Evolutionary conservation across 768 basidiomycete genomes (phyloP).

Genomic region (Tulasnella sp.): DNA sequence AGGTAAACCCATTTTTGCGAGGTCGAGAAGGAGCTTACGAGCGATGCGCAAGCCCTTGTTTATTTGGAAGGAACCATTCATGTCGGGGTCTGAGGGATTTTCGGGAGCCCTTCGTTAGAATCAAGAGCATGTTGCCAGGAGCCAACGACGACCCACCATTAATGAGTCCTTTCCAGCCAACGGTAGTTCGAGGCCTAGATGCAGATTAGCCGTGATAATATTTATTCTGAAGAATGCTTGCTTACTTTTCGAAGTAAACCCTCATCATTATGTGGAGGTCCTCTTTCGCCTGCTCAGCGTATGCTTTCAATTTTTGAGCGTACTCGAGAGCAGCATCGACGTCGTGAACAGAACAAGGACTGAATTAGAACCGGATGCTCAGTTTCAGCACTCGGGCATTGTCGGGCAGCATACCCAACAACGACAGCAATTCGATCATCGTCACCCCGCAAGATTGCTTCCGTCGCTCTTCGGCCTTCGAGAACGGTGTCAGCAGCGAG

Average conservation of each 20-base stretch:
- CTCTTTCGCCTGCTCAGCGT: constrained; percentile 77
- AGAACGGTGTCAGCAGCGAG: constrained; percentile 85
- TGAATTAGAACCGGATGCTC: constrained; percentile 39
- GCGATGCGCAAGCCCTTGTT: constrained; percentile 93
- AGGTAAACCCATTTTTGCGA: constrained; percentile 89
- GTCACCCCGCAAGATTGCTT: constrained; percentile 77
- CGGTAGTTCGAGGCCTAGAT: constrained; percentile 71
- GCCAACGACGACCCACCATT: constrained; percentile 55
- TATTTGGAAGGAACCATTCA: constrained; percentile 90
- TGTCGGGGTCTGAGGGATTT: constrained; percentile 66
- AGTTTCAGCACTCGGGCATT: constrained; percentile 9
- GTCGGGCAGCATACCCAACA: constrained; percentile 65
- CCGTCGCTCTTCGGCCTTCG: constrained; percentile 76
- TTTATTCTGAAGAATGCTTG: not conserved
- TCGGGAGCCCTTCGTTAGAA: not conserved
- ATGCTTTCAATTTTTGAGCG: constrained; percentile 73
- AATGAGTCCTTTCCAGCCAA: constrained; percentile 99
- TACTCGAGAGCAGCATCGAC: constrained; percentile 85
- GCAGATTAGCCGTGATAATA: constrained; percentile 44
- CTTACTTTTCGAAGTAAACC: constrained; percentile 91
- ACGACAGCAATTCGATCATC: constrained; percentile 94
- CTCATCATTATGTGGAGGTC: constrained; percentile 97
- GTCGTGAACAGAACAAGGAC: constrained; percentile 96
- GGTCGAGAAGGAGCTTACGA: constrained; percentile 81
- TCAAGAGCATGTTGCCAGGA: not conserved